Percentiles rank a stretch among this genome's conserved stretches.
phyloP scores from a whole-genome alignment of 169 alveolate genomes.

The Plasmodium falciparum region DNA sequence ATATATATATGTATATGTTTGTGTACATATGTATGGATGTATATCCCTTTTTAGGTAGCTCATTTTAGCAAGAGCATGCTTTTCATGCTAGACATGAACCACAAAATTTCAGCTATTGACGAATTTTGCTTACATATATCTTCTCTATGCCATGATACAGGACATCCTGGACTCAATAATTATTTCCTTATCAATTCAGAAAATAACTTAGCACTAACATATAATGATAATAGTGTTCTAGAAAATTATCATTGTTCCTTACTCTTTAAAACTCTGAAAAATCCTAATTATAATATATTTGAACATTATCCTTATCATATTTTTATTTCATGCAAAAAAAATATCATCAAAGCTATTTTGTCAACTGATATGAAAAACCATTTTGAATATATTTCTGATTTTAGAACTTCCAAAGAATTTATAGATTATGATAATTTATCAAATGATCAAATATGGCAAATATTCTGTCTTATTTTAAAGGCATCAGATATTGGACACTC shows the following conservation, averaged over 20 bases:
- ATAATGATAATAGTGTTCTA: slow-evolving; percentile 93
- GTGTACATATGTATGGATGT: not conserved
- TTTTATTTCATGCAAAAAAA: slow-evolving; percentile 81
- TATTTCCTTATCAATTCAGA: slow-evolving; percentile 87
- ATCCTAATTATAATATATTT: slow-evolving; percentile 76
- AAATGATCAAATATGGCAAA: slow-evolving; percentile 88
- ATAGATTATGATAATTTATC: slow-evolving; percentile 78
- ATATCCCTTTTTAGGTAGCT: slow-evolving; percentile 26
- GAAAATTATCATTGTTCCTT: slow-evolving; percentile 94
- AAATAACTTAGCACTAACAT: slow-evolving; percentile 90
- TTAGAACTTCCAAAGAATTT: slow-evolving; percentile 81
- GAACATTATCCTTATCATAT: slow-evolving; percentile 65
- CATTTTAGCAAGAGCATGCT: slow-evolving; percentile 73
- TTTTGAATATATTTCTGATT: slow-evolving; percentile 90
- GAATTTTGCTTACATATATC: slow-evolving; percentile 64
- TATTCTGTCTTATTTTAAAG: slow-evolving; percentile 89
- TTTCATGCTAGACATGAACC: slow-evolving; percentile 45
- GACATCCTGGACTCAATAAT: slow-evolving; percentile 93
- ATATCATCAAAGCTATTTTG: slow-evolving; percentile 91
- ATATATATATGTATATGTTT: not conserved
- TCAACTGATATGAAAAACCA: slow-evolving; percentile 95
- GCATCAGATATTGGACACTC: slow-evolving; percentile 95
- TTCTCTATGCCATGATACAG: slow-evolving; percentile 94
- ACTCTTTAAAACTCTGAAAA: slow-evolving; percentile 84
- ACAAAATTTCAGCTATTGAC: slow-evolving; percentile 54